A percentile compares a stretch with the other conserved stretches of the same genome.
phyloP scores from a whole-genome alignment of 2,329 filamentous ascomycete genomes.

The Penicillium psychrosexuale region DNA sequence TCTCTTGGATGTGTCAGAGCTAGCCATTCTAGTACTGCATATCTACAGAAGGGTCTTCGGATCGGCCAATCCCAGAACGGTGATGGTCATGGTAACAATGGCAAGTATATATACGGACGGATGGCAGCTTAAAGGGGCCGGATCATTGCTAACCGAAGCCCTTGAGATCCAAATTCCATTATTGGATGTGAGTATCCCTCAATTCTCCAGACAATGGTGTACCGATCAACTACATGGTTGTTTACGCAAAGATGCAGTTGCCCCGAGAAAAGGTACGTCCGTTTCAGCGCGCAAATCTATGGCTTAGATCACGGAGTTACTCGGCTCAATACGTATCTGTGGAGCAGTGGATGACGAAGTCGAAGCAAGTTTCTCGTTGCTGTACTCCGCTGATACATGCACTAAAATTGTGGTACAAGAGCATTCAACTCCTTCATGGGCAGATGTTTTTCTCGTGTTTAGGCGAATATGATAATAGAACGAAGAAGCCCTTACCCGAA shows the following conservation, averaged over 20 bases:
- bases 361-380: background rate
- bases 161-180: background rate
- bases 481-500: background rate
- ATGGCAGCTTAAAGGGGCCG: constrained; percentile 1
- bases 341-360: background rate
- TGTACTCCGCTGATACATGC: background rate
- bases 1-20: background rate
- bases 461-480: background rate
- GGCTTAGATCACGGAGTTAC: background rate
- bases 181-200: background rate
- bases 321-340: background rate
- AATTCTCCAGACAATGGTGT: background rate
- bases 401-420: background rate
- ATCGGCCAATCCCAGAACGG: background rate
- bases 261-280: background rate
- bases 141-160: background rate
- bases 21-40: background rate
- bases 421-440: background rate
- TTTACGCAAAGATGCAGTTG: background rate
- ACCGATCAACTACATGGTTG: background rate
- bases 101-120: background rate
- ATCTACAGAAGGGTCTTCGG: background rate
- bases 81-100: background rate
- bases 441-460: background rate
- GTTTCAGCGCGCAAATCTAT: background rate